Base-by-base conservation (phyloP, 2,329 filamentous ascomycete species). In the Biscogniauxia mediterranea region DNA sequence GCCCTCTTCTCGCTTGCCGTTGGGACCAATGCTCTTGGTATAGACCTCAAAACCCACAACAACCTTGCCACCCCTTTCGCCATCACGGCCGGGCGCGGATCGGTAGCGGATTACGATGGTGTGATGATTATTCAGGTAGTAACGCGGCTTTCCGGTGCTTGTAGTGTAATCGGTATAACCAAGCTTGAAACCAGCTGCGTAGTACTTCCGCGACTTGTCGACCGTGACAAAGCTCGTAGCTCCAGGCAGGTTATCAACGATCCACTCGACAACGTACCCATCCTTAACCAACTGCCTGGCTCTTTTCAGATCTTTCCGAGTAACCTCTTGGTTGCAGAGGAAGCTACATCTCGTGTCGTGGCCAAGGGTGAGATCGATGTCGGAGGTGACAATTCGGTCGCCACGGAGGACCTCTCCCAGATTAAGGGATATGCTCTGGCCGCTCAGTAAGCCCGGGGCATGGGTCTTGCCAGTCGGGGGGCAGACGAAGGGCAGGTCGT, bases 1-100 rank as follows among this genome's bases (percentile, higher is more conserved):
- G 17, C 90, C 90, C 17, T 83, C 81, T 60, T 86, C 81, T 55
- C 90, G 85, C 66, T 85, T 83, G 62, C 80, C 82, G 13, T 77
- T 79, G 7, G 83, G 79, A 23, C 86, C 86, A 69, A 96, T 85
- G 72, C 91, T 96, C 80, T 94, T 96, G 21, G 92, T 87, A 70
- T 95, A 96, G 25, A 96, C 89, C 77, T 97, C 92, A 71, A 97
- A 96, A 0, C 91, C 92, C 20, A 96, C 90, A 66, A 97, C 85
- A 49, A 95, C 87, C 76, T 91, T 93, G 65, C 87, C 89, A 55
- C 90, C 90, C 52, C 84, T 83, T 19, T 87, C 83, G 28, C 90
- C 90, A 2, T 85, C 88, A 64, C 79, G 82, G 11, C 89, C 89
- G 1, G 89, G 85, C 1, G 90, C 91, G 56, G 82, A 82, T 64